Base-by-base conservation (phyloP, 2,329 filamentous ascomycete species). In the Delphinella strobiligena region DNA sequence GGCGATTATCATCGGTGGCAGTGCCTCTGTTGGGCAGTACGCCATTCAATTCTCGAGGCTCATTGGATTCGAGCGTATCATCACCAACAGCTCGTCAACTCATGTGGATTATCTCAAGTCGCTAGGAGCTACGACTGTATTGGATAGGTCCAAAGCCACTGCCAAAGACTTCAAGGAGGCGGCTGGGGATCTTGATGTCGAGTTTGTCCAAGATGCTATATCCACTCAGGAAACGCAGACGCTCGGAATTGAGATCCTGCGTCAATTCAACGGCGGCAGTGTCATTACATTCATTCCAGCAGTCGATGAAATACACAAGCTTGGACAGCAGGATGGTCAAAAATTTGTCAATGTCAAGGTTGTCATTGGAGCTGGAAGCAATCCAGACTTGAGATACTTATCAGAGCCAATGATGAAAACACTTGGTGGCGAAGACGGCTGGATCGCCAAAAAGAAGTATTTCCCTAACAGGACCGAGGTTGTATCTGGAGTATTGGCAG, bases 1-100 rank as follows among this genome's bases (percentile, higher is more conserved):
- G 2, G 49, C 66, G 7, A 45, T 61, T 15, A 45, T 60, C 38
- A 60, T 55, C 51, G 59, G 59, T 18, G 59, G 51, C 15, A 50
- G 49, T n/a, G 54, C 52, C 15, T 55, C 54, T 5, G 58, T 61
- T 31, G 59, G 59, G 18, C 45, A 48, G 3, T 41, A 50, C 11
- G 47, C 51, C 3, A 50, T 54, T 30, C 59, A 61, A 37, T 51
- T 61, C 4, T 58, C 59, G 3, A 49, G 45, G 2, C 55, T 57
- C 3, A 53, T 54, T 0, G 58, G 58, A 4, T 44, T 49, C 14
- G 48, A 54, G 24, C 55, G 59, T 12, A 43, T 61, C 30, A 43
- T 54, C 7, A 51, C 51, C 2, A 53, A 55, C n/a, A 52, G 49
- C 34, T 40, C 45, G 22, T 48, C 46, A 38, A 61, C 60, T 45